A percentile compares a stretch with the other conserved stretches of the same genome.
Conservation (phyloP, 2,329 filamentous ascomycete genomes). For the Trichoderma brevicompactum region DNA sequence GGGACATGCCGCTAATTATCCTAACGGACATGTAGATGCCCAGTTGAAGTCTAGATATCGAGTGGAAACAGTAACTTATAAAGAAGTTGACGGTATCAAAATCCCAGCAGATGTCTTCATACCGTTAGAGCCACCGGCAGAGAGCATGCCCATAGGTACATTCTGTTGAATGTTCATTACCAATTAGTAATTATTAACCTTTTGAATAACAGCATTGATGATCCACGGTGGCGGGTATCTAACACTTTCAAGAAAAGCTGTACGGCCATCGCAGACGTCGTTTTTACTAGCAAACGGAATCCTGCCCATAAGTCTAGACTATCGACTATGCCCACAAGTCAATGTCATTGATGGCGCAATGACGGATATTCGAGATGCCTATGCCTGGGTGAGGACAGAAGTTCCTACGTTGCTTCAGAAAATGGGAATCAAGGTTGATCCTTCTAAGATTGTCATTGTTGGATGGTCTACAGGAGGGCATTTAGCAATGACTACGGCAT, state of each 20-base stretch:
- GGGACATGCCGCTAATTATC: not conserved
- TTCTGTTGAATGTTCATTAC: not conserved
- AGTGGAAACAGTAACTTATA: constrained; percentile 31
- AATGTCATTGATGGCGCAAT: constrained; percentile 52
- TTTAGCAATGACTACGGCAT: constrained; percentile 48
- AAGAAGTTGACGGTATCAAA: constrained; percentile 30
- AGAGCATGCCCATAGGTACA: constrained; percentile 20
- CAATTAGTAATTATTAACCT: not conserved
- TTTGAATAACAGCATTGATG: constrained; percentile 44
- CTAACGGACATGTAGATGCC: not conserved
- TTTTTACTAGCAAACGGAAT: constrained; percentile 47
- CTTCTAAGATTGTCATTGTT: constrained; percentile 45
- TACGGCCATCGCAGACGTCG: constrained; percentile 45
- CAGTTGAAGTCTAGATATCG: not conserved
- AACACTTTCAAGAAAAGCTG: constrained; percentile 44
- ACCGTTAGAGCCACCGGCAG: constrained; percentile 17
- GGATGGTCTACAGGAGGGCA: constrained; percentile 56
- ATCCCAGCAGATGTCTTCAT: constrained; percentile 32
- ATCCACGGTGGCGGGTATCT: constrained; percentile 52
- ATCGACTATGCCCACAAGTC: constrained; percentile 55
- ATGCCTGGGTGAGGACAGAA: constrained; percentile 46
- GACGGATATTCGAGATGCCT: constrained; percentile 49
- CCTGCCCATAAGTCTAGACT: constrained; percentile 54
- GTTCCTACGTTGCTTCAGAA: not conserved
- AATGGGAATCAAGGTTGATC: constrained; percentile 31